A percentile compares a stretch with the other conserved stretches of the same genome.
Conservation (phyloP, 371 early-diverging fungal species). For the Rhizopus sp. region DNA sequence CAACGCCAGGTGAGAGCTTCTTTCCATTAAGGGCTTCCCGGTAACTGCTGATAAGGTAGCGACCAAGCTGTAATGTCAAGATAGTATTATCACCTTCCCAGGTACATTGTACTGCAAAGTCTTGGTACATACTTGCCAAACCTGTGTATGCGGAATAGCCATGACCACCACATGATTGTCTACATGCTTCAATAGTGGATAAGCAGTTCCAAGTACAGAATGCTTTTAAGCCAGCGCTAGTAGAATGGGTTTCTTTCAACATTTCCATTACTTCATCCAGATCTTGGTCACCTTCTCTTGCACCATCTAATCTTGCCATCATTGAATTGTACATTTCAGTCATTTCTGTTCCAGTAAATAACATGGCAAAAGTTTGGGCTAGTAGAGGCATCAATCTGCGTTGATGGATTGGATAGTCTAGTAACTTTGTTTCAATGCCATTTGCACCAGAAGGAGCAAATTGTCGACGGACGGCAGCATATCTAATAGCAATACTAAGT, state of each 20-base stretch:
- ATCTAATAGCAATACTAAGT: slow-evolving; percentile 88
- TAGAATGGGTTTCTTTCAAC: slow-evolving; percentile 91
- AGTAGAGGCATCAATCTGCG: slow-evolving; percentile 88
- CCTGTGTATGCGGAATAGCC: slow-evolving; percentile 93
- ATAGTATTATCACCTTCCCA: slow-evolving; percentile 95
- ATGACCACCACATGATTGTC: slow-evolving; percentile 91
- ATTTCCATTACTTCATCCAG: slow-evolving; percentile 68
- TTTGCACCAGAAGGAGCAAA: slow-evolving; percentile 53
- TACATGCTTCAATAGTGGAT: slow-evolving; percentile 86
- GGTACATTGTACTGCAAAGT: slow-evolving; percentile 93
- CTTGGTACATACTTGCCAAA: slow-evolving; percentile 80
- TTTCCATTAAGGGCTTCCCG: slow-evolving; percentile 78
- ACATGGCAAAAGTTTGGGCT: slow-evolving; percentile 90
- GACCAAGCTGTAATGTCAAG: slow-evolving; percentile 86
- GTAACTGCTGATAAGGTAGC: slow-evolving; percentile 84
- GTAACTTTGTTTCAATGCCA: slow-evolving; percentile 76
- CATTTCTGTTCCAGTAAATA: slow-evolving; percentile 86
- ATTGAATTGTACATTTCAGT: slow-evolving; percentile 73
- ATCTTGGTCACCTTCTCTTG: slow-evolving; percentile 67
- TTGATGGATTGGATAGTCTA: slow-evolving; percentile 93
- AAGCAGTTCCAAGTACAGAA: slow-evolving; percentile 92
- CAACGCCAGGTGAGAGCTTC: slow-evolving; percentile 77
- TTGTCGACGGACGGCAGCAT: slow-evolving; percentile 90
- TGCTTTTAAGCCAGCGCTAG: slow-evolving; percentile 90
- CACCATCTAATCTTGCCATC: slow-evolving; percentile 71